A percentile compares a stretch with the other conserved stretches of the same genome.
These are phyloP conservation scores for Prunus mira DNA, from an alignment of 306 rosid genomes.

Conservation along the genomic window DNA sequence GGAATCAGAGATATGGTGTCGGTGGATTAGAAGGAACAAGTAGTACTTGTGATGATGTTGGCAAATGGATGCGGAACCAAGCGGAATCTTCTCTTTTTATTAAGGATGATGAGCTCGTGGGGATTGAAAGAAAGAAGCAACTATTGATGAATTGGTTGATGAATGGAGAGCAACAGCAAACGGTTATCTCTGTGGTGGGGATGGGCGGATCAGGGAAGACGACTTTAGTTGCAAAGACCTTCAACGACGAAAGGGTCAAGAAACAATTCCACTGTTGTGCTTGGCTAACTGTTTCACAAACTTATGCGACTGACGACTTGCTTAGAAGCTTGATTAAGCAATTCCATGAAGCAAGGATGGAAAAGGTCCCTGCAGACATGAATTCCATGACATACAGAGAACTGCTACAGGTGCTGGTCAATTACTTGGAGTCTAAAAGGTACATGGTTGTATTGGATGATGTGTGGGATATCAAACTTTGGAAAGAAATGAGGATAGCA, in stretches of 20 bases:
- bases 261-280: not conserved
- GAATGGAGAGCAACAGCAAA: not conserved
- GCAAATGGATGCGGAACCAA: not conserved
- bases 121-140: conserved; percentile 1
- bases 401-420: not conserved
- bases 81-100: not conserved
- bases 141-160: not conserved
- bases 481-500: conserved; percentile 4
- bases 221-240: not conserved
- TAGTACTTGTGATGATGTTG: not conserved
- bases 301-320: conserved; percentile 17
- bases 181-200: not conserved
- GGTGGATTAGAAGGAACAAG: not conserved
- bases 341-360: conserved; percentile 1
- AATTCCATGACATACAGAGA: conserved; percentile 12
- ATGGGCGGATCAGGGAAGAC: not conserved
- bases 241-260: not conserved
- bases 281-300: conserved; percentile 21
- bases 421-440: conserved; percentile 12
- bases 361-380: conserved; percentile 7
- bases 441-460: conserved; percentile 8
- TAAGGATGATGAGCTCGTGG: conserved; percentile 3
- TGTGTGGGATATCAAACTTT: conserved; percentile 20
- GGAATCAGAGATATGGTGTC: not conserved
- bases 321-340: conserved; percentile 20